These are phyloP conservation scores for Coccinonectria pachysandricola DNA, from an alignment of 2,329 filamentous ascomycete species.

Conservation along the genomic window DNA sequence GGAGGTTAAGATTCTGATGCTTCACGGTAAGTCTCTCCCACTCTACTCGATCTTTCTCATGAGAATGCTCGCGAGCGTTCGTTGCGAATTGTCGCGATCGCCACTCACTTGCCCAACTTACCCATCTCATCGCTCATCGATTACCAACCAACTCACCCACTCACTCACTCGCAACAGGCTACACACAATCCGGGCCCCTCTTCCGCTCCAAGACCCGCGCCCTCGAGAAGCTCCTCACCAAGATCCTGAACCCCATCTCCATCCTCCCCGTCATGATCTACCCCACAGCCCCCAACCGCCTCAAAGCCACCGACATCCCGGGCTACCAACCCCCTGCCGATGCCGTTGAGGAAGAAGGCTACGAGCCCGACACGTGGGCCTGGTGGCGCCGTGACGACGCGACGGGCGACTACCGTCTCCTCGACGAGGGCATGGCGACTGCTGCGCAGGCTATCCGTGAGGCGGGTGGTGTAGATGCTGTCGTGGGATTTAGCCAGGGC, in stretches of 20 bases:
- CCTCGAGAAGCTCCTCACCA: constrained; percentile 68
- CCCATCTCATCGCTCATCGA: too few species aligned
- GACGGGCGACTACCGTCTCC: constrained; percentile 50
- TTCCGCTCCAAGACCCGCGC: constrained; percentile 87
- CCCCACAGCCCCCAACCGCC: constrained; percentile 56
- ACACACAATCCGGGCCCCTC: constrained; percentile 76
- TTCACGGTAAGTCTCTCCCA: constrained; percentile 58
- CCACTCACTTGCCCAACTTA: constrained; percentile 1
- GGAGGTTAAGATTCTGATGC: constrained; percentile 61
- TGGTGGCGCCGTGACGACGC: constrained; percentile 72
- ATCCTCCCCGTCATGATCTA: constrained; percentile 50
- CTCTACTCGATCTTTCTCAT: too few species aligned
- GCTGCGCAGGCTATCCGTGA: constrained; percentile 53
- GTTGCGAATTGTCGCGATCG: constrained; percentile 2
- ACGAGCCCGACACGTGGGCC: constrained; percentile 59
- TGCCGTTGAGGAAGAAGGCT: constrained; percentile 33
- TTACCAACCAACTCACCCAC: constrained; percentile 6
- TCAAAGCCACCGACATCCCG: constrained; percentile 57
- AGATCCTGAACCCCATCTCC: constrained; percentile 54
- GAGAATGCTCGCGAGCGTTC: too few species aligned
- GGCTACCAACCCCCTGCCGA: constrained; percentile 45
- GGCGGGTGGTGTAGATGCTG: constrained; percentile 62
- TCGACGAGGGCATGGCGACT: constrained; percentile 56
- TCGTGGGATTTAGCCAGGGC: constrained; percentile 77
- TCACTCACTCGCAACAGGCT: constrained; percentile 44